phyloP scores from a whole-genome alignment of 495 filamentous ascomycete species.

The Tuber umbilicatum region DNA sequence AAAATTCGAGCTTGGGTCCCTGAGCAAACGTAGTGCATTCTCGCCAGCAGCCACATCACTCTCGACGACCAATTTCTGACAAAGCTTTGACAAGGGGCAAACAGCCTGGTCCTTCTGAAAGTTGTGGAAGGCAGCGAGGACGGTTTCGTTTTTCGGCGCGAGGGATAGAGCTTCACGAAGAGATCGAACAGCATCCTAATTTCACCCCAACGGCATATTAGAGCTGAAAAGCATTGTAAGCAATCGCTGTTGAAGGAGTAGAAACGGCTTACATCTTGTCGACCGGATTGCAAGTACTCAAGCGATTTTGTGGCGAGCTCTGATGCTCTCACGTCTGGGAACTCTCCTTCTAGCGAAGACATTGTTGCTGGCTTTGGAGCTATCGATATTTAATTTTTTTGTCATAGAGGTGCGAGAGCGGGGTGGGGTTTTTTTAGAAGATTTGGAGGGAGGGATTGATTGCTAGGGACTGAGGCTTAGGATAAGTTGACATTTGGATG shows the following conservation, averaged over 20 bases:
- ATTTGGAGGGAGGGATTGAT: background rate
- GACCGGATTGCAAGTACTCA: slow-evolving; percentile 28
- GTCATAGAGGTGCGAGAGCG: background rate
- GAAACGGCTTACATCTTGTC: slow-evolving; percentile 28
- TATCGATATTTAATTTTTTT: background rate
- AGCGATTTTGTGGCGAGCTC: slow-evolving; percentile 36
- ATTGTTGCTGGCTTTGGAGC: background rate
- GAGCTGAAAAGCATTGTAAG: slow-evolving; percentile 13
- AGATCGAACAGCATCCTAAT: slow-evolving; percentile 53
- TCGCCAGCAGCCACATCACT: slow-evolving; percentile 54
- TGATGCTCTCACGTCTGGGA: slow-evolving; percentile 15
- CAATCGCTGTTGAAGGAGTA: slow-evolving; percentile 6
- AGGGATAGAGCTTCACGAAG: slow-evolving; percentile 60
- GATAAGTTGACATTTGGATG: slow-evolving; percentile 3
- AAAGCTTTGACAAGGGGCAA: slow-evolving; percentile 50
- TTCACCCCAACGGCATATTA: background rate
- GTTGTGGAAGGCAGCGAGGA: slow-evolving; percentile 32
- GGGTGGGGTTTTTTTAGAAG: background rate
- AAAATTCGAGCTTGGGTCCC: slow-evolving; percentile 50
- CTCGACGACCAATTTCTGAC: slow-evolving; percentile 50
- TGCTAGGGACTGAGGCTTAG: background rate
- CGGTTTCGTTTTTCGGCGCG: slow-evolving; percentile 49
- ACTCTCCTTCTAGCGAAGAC: background rate
- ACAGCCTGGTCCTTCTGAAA: slow-evolving; percentile 37
- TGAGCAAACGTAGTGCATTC: slow-evolving; percentile 53